These are phyloP conservation scores for Besnoitia besnoiti DNA, from an alignment of 169 alveolate genomes.

Conservation along the genomic window DNA sequence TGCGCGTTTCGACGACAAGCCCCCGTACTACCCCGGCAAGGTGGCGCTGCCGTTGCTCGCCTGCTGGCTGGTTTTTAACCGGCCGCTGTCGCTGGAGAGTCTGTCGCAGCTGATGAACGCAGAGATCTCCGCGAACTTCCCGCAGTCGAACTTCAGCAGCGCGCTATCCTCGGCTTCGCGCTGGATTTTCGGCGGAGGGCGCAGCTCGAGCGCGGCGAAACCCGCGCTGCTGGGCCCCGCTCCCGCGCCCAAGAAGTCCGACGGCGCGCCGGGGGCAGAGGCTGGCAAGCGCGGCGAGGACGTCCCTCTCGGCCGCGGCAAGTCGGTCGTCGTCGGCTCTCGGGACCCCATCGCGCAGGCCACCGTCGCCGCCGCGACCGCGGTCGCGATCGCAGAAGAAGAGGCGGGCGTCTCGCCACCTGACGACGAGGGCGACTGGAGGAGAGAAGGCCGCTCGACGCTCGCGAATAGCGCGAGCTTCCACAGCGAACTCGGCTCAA, in stretches of 20 bases:
- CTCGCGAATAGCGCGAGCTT: not conserved
- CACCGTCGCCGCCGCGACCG: conserved; percentile 6
- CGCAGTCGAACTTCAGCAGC: not conserved
- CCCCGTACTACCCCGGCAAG: conserved; percentile 90
- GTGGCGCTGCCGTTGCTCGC: conserved; percentile 89
- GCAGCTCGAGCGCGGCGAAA: not conserved
- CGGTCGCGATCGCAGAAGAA: conserved; percentile 8
- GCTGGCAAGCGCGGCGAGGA: not conserved
- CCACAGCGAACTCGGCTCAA: not conserved
- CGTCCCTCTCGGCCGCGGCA: not conserved
- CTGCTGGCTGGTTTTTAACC: conserved; percentile 86
- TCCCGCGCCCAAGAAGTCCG: not conserved
- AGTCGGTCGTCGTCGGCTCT: not conserved
- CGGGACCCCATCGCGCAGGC: not conserved
- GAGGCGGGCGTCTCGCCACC: not conserved
- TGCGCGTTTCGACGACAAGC: conserved; percentile 85
- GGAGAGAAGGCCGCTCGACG: not conserved
- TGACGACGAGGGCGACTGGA: conserved; percentile 28
- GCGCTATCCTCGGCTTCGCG: conserved; percentile 4
- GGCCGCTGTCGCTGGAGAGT: conserved; percentile 86
- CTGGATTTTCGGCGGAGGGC: conserved; percentile 23
- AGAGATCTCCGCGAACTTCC: conserved; percentile 43
- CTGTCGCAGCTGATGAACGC: conserved; percentile 79
- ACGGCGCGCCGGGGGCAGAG: not conserved
- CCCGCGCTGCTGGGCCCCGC: not conserved